Conservation (phyloP, 768 basidiomycete species). For the Termitomyces sp. region DNA sequence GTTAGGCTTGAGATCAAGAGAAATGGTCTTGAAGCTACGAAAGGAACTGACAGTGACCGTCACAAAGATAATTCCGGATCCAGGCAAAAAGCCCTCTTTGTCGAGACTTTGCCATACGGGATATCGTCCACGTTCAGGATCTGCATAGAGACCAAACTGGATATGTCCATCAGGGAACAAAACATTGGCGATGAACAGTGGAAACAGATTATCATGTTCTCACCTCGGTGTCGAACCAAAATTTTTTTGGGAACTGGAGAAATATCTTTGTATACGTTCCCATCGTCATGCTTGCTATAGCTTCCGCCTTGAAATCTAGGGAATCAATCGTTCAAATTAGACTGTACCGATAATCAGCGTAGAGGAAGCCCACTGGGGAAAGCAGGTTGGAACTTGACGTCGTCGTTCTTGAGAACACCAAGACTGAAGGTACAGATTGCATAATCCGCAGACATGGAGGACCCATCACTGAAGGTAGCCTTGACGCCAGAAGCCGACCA, state of each 20-base stretch:
- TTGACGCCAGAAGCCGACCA: conserved; percentile 40
- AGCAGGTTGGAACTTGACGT: conserved; percentile 49
- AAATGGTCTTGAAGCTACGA: not conserved
- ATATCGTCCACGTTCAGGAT: conserved; percentile 54
- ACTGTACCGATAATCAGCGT: not conserved
- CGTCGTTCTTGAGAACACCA: conserved; percentile 62
- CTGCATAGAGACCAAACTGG: conserved; percentile 57
- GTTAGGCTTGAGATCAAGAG: not conserved
- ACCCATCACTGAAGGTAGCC: conserved; percentile 41
- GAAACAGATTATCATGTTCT: not conserved
- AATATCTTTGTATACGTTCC: conserved; percentile 68
- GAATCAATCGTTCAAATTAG: not conserved
- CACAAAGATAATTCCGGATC: conserved; percentile 51
- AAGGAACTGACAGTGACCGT: conserved; percentile 36
- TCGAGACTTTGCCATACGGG: conserved; percentile 67
- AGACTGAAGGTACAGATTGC: conserved; percentile 65
- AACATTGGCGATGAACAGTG: not conserved
- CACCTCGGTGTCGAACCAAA: conserved; percentile 45
- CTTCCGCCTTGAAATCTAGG: conserved; percentile 51
- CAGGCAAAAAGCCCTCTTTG: conserved; percentile 50
- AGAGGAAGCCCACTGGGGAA: conserved; percentile 34
- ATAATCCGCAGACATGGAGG: conserved; percentile 46
- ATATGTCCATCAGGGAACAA: not conserved
- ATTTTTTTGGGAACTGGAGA: conserved; percentile 54
- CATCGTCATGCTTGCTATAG: conserved; percentile 62